A percentile compares a stretch with the other conserved stretches of the same genome.
Conservation (phyloP, 257 asterid genomes). For the Solanum microdontum region DNA sequence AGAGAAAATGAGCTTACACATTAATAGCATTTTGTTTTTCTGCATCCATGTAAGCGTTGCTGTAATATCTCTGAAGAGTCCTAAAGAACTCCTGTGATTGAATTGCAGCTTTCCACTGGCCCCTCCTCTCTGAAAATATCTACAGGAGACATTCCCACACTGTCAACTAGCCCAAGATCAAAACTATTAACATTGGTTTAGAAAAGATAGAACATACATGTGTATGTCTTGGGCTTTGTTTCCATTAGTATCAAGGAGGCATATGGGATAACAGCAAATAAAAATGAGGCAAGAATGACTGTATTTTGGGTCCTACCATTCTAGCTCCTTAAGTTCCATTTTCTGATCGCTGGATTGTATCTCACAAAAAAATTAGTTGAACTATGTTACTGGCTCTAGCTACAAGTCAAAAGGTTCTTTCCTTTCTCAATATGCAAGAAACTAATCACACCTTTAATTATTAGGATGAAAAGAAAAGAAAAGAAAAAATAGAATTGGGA, state of each 20-base stretch:
- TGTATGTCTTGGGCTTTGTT: background rate
- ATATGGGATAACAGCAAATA: background rate
- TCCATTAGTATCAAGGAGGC: background rate
- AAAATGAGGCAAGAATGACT: background rate
- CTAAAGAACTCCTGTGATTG: constrained; percentile 97
- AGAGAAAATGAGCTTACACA: constrained; percentile 45
- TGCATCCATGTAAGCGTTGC: constrained; percentile 86
- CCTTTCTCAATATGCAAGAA: background rate
- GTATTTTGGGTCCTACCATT: background rate
- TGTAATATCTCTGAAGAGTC: constrained; percentile 91
- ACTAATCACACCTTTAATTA: background rate
- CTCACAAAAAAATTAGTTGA: background rate
- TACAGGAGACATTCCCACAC: constrained; percentile 7
- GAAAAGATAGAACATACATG: background rate
- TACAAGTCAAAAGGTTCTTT: background rate
- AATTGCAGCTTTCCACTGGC: constrained; percentile 97
- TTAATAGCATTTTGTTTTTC: constrained; percentile 94
- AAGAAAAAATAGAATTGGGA: background rate
- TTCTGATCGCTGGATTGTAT: background rate
- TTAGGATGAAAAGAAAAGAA: background rate
- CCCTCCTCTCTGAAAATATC: constrained; percentile 93
- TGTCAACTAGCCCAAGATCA: constrained; percentile 3
- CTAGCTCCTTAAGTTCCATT: background rate
- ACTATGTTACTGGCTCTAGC: background rate
- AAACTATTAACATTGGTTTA: background rate